Conservation (phyloP, 352 stramenopile species). For the Phytopythium helicoides region DNA sequence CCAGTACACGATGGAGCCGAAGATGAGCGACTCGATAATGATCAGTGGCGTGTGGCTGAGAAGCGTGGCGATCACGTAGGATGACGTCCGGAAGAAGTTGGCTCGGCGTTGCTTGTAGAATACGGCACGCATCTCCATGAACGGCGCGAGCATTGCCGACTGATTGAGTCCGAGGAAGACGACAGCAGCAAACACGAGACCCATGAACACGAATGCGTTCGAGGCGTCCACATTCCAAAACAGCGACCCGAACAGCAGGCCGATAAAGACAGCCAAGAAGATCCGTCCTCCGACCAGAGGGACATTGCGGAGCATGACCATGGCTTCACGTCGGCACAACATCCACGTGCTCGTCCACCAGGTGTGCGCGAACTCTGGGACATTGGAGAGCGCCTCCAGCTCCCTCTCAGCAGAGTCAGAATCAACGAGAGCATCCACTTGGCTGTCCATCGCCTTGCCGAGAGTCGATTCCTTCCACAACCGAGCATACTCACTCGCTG, state of each 20-base stretch:
- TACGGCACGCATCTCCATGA: constrained; percentile 52
- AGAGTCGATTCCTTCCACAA: constrained; percentile 26
- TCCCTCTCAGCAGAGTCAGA: not conserved
- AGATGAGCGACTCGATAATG: constrained; percentile 59
- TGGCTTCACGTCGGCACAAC: constrained; percentile 53
- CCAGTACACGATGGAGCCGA: constrained; percentile 52
- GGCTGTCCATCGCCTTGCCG: constrained; percentile 20
- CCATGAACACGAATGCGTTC: constrained; percentile 50
- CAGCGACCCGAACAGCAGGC: constrained; percentile 34
- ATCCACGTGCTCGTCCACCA: constrained; percentile 32
- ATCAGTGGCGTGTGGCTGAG: constrained; percentile 28
- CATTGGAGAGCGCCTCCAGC: constrained; percentile 29
- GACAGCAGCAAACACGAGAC: constrained; percentile 75
- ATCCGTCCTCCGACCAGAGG: constrained; percentile 38
- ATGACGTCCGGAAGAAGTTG: constrained; percentile 58
- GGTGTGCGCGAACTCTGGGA: constrained; percentile 33
- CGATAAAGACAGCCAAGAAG: constrained; percentile 41
- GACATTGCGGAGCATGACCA: constrained; percentile 49
- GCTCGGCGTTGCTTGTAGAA: constrained; percentile 72
- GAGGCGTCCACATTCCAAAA: constrained; percentile 42
- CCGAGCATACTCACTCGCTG: constrained; percentile 33
- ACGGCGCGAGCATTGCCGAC: constrained; percentile 67
- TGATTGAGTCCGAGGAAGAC: constrained; percentile 78
- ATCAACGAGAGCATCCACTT: constrained; percentile 30
- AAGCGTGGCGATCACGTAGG: constrained; percentile 42